Base-by-base conservation (phyloP, 768 basidiomycete species). In the Gloeostereum incarnatum region DNA sequence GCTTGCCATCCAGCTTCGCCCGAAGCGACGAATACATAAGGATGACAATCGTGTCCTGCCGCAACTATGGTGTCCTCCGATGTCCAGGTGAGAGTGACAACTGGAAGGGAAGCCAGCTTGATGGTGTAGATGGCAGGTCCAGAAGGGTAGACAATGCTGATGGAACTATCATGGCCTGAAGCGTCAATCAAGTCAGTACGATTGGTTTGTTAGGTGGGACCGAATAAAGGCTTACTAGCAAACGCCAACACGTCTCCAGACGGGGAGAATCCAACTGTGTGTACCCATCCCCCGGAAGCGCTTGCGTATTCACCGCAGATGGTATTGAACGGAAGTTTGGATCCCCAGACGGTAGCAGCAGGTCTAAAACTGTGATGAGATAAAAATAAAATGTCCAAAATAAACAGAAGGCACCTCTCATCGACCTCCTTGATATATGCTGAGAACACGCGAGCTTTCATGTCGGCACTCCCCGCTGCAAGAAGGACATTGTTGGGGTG, bases 351-450 rank as follows among this genome's bases (percentile, higher is more conserved):
- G 17, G 84, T 80, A 3, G 91, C 76, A 27, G 79, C 66, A 14
- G 94, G 96, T 53, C 93, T 94, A 45, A 40, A 13, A 31, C 31
- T 8, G 14, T 38, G 24, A 30, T 49, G 31, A 51, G 38, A 24
- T 36, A 27, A 23, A 27, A 20, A 27, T n/a, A n/a, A 29, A 6
- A 18, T 25, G 19, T 6, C 26, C 10, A 38, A 34, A 10, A 21
- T 19, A 20, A 38, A 40, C 23, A n/a, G 35, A 18, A 53, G 68
- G 46, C 47, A 85, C 94, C 81, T 86, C 52, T 87, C 78, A 55
- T 99, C 96, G 16, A 97, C 81, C 49, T 96, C 96, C 68, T 99
- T 99, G 66, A 98, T 93, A 60, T 90, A 98, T 3, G 92, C 96
- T 1, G 93, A 97, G 60, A 98, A 88, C 6, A 99, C 96, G 14